These are phyloP conservation scores for Plasmodium blacklocki DNA, from an alignment of 169 alveolate species.

Conservation along the genomic window DNA sequence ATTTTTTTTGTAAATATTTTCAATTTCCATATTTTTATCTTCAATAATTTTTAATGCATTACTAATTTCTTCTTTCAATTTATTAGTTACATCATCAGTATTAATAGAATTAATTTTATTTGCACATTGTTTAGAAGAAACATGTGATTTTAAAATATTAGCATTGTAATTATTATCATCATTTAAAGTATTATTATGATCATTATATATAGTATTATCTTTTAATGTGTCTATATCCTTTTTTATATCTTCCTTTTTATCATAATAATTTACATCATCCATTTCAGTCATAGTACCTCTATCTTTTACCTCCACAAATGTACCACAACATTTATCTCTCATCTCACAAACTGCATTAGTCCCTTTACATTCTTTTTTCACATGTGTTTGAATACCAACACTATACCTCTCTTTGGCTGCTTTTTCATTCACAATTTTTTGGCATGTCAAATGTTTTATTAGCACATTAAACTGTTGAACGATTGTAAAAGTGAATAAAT, in stretches of 20 bases:
- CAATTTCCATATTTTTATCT: slow-evolving; percentile 64
- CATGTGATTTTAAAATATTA: slow-evolving; percentile 1
- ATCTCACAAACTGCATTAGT: slow-evolving; percentile 56
- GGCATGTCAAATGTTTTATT: slow-evolving; percentile 48
- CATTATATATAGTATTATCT: not conserved
- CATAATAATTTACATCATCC: not conserved
- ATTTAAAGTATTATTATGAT: too few species aligned
- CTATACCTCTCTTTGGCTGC: slow-evolving; percentile 1
- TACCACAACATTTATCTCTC: slow-evolving; percentile 31
- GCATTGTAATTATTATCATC: not conserved
- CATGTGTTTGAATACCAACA: slow-evolving; percentile 36
- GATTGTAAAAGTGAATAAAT: not conserved
- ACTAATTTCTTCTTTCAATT: slow-evolving; percentile 60
- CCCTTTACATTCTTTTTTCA: slow-evolving; percentile 38
- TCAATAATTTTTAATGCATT: slow-evolving; percentile 58
- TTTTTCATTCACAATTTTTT: slow-evolving; percentile 7
- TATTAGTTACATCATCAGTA: slow-evolving; percentile 52
- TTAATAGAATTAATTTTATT: not conserved
- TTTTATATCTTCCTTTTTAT: slow-evolving; percentile 3
- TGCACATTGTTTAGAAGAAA: slow-evolving; percentile 3
- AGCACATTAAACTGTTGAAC: slow-evolving; percentile 47
- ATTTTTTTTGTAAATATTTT: slow-evolving; percentile 33
- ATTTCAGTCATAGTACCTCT: slow-evolving; percentile 11
- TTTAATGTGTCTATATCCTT: not conserved
- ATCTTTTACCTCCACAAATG: slow-evolving; percentile 26